Evolutionary conservation across 441 rosid genomes (phyloP).

Genomic region (California macrophylla): DNA sequence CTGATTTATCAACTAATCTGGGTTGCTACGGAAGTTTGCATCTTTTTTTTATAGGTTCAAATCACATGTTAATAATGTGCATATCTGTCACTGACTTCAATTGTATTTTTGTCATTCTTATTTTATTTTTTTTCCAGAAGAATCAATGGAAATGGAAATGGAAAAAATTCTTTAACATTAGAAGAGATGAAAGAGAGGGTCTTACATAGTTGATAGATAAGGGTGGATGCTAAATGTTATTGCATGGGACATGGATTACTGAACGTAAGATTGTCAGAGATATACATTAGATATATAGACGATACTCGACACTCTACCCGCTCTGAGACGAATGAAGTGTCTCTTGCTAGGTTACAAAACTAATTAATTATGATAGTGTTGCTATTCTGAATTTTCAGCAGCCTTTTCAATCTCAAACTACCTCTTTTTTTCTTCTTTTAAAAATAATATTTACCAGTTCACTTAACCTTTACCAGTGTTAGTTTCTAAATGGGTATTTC

Average conservation of each 20-base stretch:
- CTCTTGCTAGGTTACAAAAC: neutral
- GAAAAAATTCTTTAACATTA: neutral
- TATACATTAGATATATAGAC: too few relatives aligned
- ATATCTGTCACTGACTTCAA: neutral
- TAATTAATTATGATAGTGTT: neutral
- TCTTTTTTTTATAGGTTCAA: neutral
- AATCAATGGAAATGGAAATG: neutral
- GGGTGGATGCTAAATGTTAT: neutral
- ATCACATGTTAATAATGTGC: neutral
- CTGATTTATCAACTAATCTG: neutral
- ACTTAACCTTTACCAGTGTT: too few relatives aligned
- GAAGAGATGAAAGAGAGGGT: neutral
- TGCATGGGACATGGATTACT: too few relatives aligned
- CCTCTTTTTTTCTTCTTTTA: too few relatives aligned
- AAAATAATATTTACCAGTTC: too few relatives aligned
- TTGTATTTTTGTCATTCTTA: neutral
- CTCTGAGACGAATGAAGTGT: too few relatives aligned
- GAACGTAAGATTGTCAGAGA: too few relatives aligned
- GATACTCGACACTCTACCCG: too few relatives aligned
- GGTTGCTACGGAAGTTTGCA: neutral
- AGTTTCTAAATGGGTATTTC: too few relatives aligned
- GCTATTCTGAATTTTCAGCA: neutral
- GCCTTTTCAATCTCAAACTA: neutral
- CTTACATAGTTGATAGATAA: neutral
- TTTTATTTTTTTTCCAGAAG: neutral